Percentiles rank a stretch among this genome's conserved stretches.
These are phyloP conservation scores for Cyclanthera cordifolia DNA, from an alignment of 306 rosid species.

Conservation along the genomic window DNA sequence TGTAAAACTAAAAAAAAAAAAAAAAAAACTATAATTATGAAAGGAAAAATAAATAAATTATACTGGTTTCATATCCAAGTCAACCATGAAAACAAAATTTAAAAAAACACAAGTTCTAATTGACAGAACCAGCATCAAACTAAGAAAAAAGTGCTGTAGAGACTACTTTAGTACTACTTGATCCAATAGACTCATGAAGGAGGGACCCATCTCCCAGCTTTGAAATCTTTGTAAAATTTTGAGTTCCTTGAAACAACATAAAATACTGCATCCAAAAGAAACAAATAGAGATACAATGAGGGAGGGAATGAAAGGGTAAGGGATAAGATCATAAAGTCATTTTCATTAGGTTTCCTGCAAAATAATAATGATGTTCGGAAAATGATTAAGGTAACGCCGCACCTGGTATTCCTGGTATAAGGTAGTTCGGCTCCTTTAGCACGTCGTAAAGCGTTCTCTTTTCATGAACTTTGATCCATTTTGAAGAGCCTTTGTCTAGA, in stretches of 20 bases:
- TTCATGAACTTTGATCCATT: constrained; percentile 76
- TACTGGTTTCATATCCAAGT: not conserved
- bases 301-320: not conserved
- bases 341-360: not conserved
- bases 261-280: constrained; percentile 50
- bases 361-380: not conserved
- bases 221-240: constrained; percentile 64
- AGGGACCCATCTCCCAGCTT: constrained; percentile 70
- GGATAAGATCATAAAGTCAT: not conserved
- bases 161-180: not conserved
- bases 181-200: constrained; percentile 26
- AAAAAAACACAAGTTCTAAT: not conserved
- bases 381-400: not conserved
- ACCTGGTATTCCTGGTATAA: constrained; percentile 87
- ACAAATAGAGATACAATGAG: not conserved
- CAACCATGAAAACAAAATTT: not conserved
- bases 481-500: constrained; percentile 33
- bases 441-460: constrained; percentile 47
- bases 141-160: not conserved
- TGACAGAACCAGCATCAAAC: not conserved
- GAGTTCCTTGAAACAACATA: constrained; percentile 67
- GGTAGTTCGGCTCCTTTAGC: constrained; percentile 40
- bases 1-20: too few species aligned
- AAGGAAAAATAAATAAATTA: not conserved
- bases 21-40: not conserved